These are phyloP conservation scores for Xylona heveae DNA, from an alignment of 495 filamentous ascomycete genomes.

Conservation along the genomic window DNA sequence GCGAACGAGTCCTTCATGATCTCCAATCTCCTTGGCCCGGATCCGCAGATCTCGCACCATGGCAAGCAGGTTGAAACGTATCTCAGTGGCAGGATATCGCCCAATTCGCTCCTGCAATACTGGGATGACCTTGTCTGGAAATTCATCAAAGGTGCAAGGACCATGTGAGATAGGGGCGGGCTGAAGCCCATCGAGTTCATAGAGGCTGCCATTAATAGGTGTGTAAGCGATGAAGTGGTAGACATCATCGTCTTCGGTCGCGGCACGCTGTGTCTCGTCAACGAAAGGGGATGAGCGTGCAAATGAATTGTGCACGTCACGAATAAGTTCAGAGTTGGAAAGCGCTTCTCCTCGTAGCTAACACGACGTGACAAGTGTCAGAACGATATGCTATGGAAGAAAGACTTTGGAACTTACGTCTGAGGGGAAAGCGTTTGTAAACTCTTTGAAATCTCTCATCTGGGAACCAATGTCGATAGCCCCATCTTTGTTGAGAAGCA, in stretches of 20 bases:
- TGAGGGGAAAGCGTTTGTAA: slow-evolving; percentile 68
- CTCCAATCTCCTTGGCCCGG: slow-evolving; percentile 60
- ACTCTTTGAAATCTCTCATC: slow-evolving; percentile 69
- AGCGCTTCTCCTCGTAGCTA: slow-evolving; percentile 41
- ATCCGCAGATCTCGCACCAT: slow-evolving; percentile 66
- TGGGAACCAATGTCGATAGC: slow-evolving; percentile 34
- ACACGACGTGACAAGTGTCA: neutral
- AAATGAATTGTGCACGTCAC: slow-evolving; percentile 86
- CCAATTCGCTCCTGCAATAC: slow-evolving; percentile 69
- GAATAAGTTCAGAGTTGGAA: slow-evolving; percentile 58
- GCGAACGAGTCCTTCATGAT: slow-evolving; percentile 49
- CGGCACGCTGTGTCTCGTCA: slow-evolving; percentile 55
- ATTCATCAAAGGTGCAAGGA: slow-evolving; percentile 38
- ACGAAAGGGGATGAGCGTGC: slow-evolving; percentile 73
- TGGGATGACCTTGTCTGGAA: slow-evolving; percentile 66
- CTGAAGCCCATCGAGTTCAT: slow-evolving; percentile 90
- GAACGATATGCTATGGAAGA: neutral
- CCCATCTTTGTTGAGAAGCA: slow-evolving; percentile 66
- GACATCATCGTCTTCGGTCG: slow-evolving; percentile 47
- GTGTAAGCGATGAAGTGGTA: slow-evolving; percentile 98
- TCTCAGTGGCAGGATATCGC: slow-evolving; percentile 70
- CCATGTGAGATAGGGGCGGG: slow-evolving; percentile 84
- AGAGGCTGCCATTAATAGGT: slow-evolving; percentile 52
- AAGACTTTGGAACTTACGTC: slow-evolving; percentile 24
- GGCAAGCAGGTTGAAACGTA: slow-evolving; percentile 87